Evolutionary conservation across 2,329 filamentous ascomycete genomes (phyloP).

Genomic region (Thielaviopsis musarum): DNA sequence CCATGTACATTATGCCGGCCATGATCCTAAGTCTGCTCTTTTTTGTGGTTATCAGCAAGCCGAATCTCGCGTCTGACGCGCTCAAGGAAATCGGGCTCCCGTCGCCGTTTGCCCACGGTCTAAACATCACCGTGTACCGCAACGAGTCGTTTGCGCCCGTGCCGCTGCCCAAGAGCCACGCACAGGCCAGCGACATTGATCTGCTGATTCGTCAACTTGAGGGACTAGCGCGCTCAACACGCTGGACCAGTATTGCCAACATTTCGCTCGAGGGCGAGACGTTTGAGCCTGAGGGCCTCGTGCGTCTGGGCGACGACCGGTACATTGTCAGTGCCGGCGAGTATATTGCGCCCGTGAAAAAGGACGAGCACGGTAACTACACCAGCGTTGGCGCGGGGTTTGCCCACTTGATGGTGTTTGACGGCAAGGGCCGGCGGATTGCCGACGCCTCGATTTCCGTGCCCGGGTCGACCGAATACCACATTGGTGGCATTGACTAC

Average conservation of each 20-base stretch:
- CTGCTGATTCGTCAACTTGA: conserved; percentile 23
- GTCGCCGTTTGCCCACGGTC: conserved; percentile 8
- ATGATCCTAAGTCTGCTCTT: conserved; percentile 6
- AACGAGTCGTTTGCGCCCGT: conserved; percentile 19
- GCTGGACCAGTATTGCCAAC: conserved; percentile 26
- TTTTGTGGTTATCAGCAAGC: conserved; percentile 5
- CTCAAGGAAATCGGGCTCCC: conserved; percentile 2
- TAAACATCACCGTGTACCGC: conserved; percentile 21
- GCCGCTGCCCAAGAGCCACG: conserved; percentile 21
- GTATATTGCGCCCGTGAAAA: conserved; percentile 21
- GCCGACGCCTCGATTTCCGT: conserved; percentile 27
- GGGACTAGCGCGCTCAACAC: conserved; percentile 22
- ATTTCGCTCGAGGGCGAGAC: conserved; percentile 27
- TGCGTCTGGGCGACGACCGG: conserved; percentile 25
- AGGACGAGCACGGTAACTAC: conserved; percentile 35
- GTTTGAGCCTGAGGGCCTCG: conserved; percentile 32
- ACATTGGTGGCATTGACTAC: conserved; percentile 31
- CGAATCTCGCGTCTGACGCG: neutral
- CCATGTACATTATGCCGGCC: conserved; percentile 5
- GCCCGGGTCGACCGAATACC: conserved; percentile 24
- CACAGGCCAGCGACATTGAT: conserved; percentile 19
- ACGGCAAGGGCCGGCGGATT: conserved; percentile 24
- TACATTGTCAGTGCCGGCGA: conserved; percentile 29
- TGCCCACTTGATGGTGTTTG: conserved; percentile 28
- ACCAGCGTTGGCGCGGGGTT: conserved; percentile 27